Conservation (phyloP, 2,329 filamentous ascomycete species). For the Neobulgaria alba region DNA sequence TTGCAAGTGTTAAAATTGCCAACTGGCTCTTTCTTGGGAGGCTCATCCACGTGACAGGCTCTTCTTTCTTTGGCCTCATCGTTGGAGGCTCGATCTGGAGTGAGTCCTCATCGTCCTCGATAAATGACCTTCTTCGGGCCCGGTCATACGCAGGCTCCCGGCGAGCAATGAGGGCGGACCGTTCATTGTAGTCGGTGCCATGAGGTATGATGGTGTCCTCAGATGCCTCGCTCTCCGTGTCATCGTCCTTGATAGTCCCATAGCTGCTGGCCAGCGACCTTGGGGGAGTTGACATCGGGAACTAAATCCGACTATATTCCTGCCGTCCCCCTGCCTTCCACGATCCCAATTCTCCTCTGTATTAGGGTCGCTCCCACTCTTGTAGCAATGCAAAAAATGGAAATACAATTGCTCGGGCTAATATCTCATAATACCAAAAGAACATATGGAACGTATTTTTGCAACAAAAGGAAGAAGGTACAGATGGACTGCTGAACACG, state of each 20-base stretch:
- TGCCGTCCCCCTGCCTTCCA: too few species aligned
- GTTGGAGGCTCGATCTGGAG: conserved; percentile 20
- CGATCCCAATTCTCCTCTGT: too few species aligned
- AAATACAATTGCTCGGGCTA: too few species aligned
- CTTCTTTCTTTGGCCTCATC: conserved; percentile 6
- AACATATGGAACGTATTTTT: too few species aligned
- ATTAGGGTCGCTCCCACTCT: too few species aligned
- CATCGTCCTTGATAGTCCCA: conserved; percentile 7
- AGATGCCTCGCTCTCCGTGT: conserved; percentile 9
- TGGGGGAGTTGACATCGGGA: not conserved
- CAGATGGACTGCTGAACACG: too few species aligned
- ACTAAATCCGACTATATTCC: too few species aligned
- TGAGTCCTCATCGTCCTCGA: conserved; percentile 24
- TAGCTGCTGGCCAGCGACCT: conserved; percentile 6
- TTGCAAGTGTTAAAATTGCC: conserved; percentile 65
- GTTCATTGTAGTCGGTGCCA: conserved; percentile 12
- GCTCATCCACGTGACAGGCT: conserved; percentile 56
- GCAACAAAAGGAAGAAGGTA: too few species aligned
- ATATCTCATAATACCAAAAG: too few species aligned
- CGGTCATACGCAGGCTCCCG: conserved; percentile 11
- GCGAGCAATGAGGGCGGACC: not conserved
- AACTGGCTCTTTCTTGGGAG: conserved; percentile 73
- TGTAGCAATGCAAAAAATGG: too few species aligned
- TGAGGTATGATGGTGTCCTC: conserved; percentile 8
- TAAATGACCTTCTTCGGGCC: conserved; percentile 14